Base-by-base conservation (phyloP, 345 rosid species). In the Anastatica hierochuntica region DNA sequence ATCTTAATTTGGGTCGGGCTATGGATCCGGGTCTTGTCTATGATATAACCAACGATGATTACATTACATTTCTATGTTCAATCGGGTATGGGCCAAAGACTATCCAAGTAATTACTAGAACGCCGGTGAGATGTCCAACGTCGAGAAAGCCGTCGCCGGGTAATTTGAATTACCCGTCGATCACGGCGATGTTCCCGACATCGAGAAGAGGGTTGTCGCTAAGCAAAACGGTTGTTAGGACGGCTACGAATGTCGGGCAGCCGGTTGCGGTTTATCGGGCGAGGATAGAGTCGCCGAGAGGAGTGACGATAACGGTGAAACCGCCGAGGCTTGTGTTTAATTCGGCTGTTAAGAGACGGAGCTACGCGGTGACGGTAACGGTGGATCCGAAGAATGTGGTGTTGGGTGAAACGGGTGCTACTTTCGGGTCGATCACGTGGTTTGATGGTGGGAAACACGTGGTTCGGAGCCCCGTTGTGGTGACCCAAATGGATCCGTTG, bases 1-100 rank as follows among this genome's bases (percentile, higher is more conserved):
- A 80, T 72, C 62, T 88, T 23, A 79, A 74, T 67, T 88, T 88
- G 11, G 75, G 70, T 23, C 72, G 34, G 1, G 95, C 88, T 6
- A 71, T 84, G 81, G 94, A 88, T 71, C 90, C 83, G 0, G 84
- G 95, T 2, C 79, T 79, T 16, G 67, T 84, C 4, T 88, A 84
- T 34, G 90, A 88, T 30, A 77, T 84, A n/a, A 73, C 79, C 2
- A 65, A 72, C 33, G 35, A 57, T 7, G 96, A 78, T 63, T 84
- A 84, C 17, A 68, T 80, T 11, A 67, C 71, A 52, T 80, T 72
- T 63, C 29, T 88, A 38, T 88, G 96, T 31, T 78, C 76, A 3
- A 73, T 80, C 2, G 80, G 90, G 9, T 88, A 84, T 40, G 76
- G 78, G 9, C 72, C 80, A 0, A 82, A 74, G 42, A 33, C 74